A percentile compares a stretch with the other conserved stretches of the same genome.
phyloP scores from a whole-genome alignment of 2,329 filamentous ascomycete genomes.

The Chaetomiaceae sp. region DNA sequence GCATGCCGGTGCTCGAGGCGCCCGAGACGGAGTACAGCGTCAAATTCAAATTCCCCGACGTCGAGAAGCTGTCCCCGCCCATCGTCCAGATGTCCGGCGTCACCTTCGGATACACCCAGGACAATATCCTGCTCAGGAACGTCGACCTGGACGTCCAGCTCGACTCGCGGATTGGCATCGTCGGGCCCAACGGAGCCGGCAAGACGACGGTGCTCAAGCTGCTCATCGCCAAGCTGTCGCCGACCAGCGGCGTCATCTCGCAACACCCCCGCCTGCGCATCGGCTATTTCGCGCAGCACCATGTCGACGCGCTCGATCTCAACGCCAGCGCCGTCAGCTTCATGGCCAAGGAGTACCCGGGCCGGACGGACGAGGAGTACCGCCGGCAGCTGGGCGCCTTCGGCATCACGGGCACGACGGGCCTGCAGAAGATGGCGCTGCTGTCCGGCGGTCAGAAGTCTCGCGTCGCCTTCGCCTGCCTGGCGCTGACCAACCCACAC shows the following conservation, averaged over 20 bases:
- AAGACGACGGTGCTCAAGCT: constrained; percentile 98
- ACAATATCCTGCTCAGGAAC: constrained; percentile 72
- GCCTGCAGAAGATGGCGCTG: constrained; percentile 89
- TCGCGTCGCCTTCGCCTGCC: constrained; percentile 94
- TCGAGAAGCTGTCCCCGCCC: constrained; percentile 93
- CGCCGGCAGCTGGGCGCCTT: constrained; percentile 88
- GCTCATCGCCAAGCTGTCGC: constrained; percentile 78
- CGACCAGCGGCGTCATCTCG: constrained; percentile 75
- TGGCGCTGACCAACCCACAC: constrained; percentile 89
- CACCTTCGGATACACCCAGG: constrained; percentile 77
- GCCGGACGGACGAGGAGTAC: constrained; percentile 93
- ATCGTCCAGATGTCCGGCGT: constrained; percentile 97
- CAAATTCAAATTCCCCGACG: constrained; percentile 94
- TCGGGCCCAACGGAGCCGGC: constrained; percentile 97
- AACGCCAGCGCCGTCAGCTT: constrained; percentile 86
- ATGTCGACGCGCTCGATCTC: constrained; percentile 92
- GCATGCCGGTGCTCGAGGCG: constrained; percentile 84
- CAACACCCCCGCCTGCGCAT: constrained; percentile 82
- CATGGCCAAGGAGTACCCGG: constrained; percentile 89
- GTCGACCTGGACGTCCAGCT: constrained; percentile 96
- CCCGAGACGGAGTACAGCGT: constrained; percentile 94
- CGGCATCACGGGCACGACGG: constrained; percentile 87
- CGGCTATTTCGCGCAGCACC: constrained; percentile 97
- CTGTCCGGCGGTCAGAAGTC: constrained; percentile 98
- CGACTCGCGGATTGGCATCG: constrained; percentile 95